Base-by-base conservation (phyloP, 805 yeast species). In the Candida namnaoensis region DNA sequence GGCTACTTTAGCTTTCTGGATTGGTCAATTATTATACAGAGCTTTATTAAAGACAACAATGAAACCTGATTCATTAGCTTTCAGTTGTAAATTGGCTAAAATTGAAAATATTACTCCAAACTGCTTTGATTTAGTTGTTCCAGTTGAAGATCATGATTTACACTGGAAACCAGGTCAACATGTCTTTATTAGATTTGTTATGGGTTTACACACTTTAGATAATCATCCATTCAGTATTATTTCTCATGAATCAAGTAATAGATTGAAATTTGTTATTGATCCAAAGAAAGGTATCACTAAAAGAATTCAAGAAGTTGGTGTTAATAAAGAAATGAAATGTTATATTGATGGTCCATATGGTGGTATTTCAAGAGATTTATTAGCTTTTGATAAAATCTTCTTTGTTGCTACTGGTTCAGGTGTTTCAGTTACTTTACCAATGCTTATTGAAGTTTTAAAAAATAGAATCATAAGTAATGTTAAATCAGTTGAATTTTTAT, bases 271-370 rank as follows among this genome's bases (percentile, higher is more conserved):
- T 34, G 53, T 76, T 7, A 60, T 76, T 4, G 62, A 68, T 28
- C 70, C 77, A 0, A 63, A 66, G 42, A 56, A 54, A 4, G 82
- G 82, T 0, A 54, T 75, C 36, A 76, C 82, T 1, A 57, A 46
- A 35, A 48, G 47, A 11, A 9, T 30, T 9, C 63, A 66, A 8
- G 60, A 61, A 10, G 10, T 30, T 12, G 32, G 32, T 12, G 41
- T 43, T 12, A 39, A 50, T 3, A 47, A 50, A 13, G 46, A 60
- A 0, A 34, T 56, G 39, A 58, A 58, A 32, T 70, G 72, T 1
- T 67, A 47, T 43, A 52, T 73, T 15, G 82, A 76, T 49, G 82
- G 82, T 1, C 79, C 82, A 5, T 76, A 74, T 44, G 81, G 82
- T 14, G 81, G 80, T 1, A 49, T 69, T 38, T 48, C 61, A 13